Evolutionary conservation across 2,329 filamentous ascomycete species (phyloP).

Genomic region (Shiraia bambusicola): DNA sequence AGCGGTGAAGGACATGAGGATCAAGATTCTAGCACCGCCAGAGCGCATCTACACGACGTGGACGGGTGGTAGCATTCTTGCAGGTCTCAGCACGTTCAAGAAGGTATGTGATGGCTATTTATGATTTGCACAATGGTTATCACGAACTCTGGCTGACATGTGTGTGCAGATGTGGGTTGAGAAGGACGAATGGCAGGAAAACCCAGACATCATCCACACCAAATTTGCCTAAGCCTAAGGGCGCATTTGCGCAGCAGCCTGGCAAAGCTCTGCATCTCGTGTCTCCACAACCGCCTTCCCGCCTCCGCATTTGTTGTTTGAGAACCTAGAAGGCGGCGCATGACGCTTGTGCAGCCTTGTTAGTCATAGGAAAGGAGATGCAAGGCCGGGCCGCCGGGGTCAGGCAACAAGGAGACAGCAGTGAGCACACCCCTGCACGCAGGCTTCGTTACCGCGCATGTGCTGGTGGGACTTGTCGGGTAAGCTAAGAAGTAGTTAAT

Average conservation of each 20-base stretch:
- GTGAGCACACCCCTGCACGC: constrained; percentile 21
- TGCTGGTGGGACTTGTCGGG: constrained; percentile 22
- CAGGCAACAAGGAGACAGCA: constrained; percentile 20
- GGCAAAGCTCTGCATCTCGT: constrained; percentile 19
- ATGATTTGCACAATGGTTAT: constrained; percentile 7
- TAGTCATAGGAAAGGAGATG: constrained; percentile 41
- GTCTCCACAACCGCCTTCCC: constrained; percentile 32
- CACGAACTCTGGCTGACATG: constrained; percentile 30
- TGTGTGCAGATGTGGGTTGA: constrained; percentile 92
- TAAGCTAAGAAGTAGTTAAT: constrained; percentile 34
- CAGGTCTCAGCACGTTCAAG: constrained; percentile 94
- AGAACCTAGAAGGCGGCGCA: constrained; percentile 30
- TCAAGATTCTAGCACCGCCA: constrained; percentile 97
- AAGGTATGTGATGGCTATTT: constrained; percentile 66
- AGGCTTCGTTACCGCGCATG: constrained; percentile 17
- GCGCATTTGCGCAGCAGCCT: constrained; percentile 40
- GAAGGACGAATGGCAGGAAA: constrained; percentile 99
- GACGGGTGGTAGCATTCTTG: constrained; percentile 97
- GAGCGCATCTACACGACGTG: constrained; percentile 98
- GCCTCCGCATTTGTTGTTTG: constrained; percentile 37
- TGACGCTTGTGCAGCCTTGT: constrained; percentile 32
- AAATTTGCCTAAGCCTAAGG: constrained; percentile 74
- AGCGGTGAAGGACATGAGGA: constrained; percentile 98
- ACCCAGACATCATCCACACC: constrained; percentile 97
- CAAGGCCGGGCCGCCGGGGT: constrained; percentile 23